These are phyloP conservation scores for Podospora tetraspora DNA, from an alignment of 495 filamentous ascomycete species.

Conservation along the genomic window DNA sequence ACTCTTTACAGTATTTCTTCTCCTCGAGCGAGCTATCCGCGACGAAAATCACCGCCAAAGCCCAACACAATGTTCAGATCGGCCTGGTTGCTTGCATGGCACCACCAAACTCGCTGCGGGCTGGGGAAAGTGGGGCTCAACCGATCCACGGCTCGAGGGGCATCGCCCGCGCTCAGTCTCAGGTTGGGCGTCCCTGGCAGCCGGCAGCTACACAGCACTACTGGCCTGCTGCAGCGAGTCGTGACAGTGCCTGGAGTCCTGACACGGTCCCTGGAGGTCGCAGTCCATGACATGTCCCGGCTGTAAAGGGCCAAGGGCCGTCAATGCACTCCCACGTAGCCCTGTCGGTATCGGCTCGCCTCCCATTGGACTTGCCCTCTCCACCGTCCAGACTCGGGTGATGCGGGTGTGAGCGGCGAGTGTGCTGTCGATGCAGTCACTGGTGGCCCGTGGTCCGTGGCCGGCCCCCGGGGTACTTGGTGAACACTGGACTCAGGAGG, in stretches of 20 bases:
- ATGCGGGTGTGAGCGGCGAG: slow-evolving; percentile 21
- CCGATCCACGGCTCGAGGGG: neutral
- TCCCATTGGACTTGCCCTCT: slow-evolving; percentile 2
- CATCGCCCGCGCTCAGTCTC: neutral
- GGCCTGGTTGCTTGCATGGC: slow-evolving; percentile 10
- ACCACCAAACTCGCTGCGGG: slow-evolving; percentile 1
- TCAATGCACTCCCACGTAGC: slow-evolving; percentile 19
- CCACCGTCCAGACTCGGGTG: slow-evolving; percentile 18
- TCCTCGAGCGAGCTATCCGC: neutral
- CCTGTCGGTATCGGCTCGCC: neutral
- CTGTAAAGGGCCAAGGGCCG: slow-evolving; percentile 11
- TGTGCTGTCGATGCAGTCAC: slow-evolving; percentile 23
- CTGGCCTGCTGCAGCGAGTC: neutral
- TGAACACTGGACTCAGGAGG: neutral
- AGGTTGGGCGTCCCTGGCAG: neutral
- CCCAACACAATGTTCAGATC: neutral
- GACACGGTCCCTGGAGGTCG: neutral
- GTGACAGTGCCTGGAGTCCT: neutral
- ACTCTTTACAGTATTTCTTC: too few species aligned
- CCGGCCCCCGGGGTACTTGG: neutral
- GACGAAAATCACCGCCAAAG: neutral
- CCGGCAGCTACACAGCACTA: neutral
- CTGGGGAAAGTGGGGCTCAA: neutral
- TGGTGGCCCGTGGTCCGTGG: neutral
- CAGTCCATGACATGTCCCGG: neutral